Base-by-base conservation (phyloP, 176 grass and related monocot genomes). In the Hsuehochloa calcarea region DNA sequence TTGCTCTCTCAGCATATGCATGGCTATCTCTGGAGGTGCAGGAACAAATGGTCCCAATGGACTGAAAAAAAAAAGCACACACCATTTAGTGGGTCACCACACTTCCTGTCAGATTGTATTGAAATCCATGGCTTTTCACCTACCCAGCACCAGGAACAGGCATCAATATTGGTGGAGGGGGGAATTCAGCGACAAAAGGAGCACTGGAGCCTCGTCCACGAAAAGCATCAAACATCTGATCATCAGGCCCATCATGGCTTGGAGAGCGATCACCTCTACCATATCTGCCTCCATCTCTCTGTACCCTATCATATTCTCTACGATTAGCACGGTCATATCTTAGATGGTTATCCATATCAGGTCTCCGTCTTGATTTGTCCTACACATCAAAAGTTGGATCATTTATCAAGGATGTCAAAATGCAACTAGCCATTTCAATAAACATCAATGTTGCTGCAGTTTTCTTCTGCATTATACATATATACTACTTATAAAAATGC, bases 111-210 rank as follows among this genome's bases (percentile, higher is more conserved):
- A 82, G 56, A 82, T 64, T 27, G 59, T 17, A 77, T 19, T 87
- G 40, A 87, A 55, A 70, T 22, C 49, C 5, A 72, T 64, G 43
- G 27, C 66, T 66, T 85, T 70, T 80, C 54, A 79, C 93, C 37
- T 87, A 99, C 97, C 97, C 97, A 74, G 97, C 93, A 84, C 97
- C 97, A 45, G 97, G 93, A 27, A 99, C 90, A 86, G 97, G 97
- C 93, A 99, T 92, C 71, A 99, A 84, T 84, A 99, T 88, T 39
- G 93, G 93, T 1, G 97, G 97, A 82, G 93, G 79, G 1, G 97
- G 88, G 25, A 99, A 90, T 65, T 99, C 97, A n/a, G 97, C 77
- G 11, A 89, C 74, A 78, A 94, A 96, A 90, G 92, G 90, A 89
- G 80, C 87, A 87, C 82, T 94, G 55, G 93, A 70, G 10, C 86